Evolutionary conservation across 257 asterid genomes (phyloP), one percentile per base, ranked within the genome.

Genomic region (Nicotiana knightiana): DNA sequence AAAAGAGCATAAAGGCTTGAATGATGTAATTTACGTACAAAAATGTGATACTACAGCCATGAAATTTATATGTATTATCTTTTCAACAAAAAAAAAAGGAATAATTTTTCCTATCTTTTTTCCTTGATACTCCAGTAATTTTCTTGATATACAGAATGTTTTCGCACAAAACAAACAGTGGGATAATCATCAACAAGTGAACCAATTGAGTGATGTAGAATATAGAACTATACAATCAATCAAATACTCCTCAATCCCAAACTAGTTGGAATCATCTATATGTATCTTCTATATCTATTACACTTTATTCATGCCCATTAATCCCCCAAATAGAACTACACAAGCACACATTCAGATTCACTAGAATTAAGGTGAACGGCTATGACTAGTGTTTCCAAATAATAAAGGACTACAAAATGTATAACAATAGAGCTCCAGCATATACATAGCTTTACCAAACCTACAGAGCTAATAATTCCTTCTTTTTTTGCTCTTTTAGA

Each of bases 1-100:
- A 73, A 73, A 73, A 70, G 48, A 73, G 39, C 61, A 48, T 1
- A 48, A 73, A 75, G 79, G 79, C 79, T 21, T 71, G 61, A 71
- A 71, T 1, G 32, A 26, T 9, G 79, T 64, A 24, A 7, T 12
- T 46, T 13, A 71, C 58, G 1, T 24, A 71, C 59, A 46, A 46
- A 70, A 71, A 46, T 24, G 24, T 54, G 46, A 71, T 3, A 43
- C 37, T 24, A 12, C 37, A 46, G 24, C 61, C 35, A 62, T 11
- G 35, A 21, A 30, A 71, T 46, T 28, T 46, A 46, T 5, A 71
- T 71, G 6, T 21, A 39, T 5, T 11, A 70, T n/a, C 77, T 39
- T 37, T 11, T 39, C 43, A 70, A 3, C n/a, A 11, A 70, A 37
- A 70, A 35, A 35, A n/a, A n/a, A 5, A 30, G 57, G 58, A 37